Conservation (phyloP, 2,329 filamentous ascomycete genomes). For the Atkinsonella hypoxylon region DNA sequence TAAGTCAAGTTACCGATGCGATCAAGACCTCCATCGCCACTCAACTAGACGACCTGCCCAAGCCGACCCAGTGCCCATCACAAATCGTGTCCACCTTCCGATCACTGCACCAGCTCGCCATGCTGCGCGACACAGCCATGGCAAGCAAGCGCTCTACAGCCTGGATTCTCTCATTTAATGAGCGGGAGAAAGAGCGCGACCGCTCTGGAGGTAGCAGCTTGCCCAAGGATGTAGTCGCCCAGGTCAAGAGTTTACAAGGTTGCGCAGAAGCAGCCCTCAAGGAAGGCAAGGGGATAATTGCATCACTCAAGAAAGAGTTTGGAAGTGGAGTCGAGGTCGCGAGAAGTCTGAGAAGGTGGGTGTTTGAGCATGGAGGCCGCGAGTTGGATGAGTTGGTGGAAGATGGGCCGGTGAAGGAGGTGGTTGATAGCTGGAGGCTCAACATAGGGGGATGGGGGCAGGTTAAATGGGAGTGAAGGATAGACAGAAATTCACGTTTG, state of each 20-base stretch:
- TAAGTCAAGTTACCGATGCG: constrained; percentile 17
- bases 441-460: constrained; percentile 23
- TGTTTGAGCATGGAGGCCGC: constrained; percentile 14
- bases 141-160: constrained; percentile 20
- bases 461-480: constrained; percentile 20
- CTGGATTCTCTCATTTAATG: constrained; percentile 25
- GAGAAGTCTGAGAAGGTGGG: constrained; percentile 15
- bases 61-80: constrained; percentile 7
- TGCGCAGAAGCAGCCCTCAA: constrained; percentile 19
- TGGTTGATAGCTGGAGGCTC: constrained; percentile 22
- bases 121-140: constrained; percentile 26
- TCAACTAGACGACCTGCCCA: constrained; percentile 11
- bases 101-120: constrained; percentile 24
- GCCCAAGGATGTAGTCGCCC: constrained; percentile 23
- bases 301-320: constrained; percentile 19
- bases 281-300: constrained; percentile 20
- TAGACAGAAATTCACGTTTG: too few species aligned
- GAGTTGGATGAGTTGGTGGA: constrained; percentile 15
- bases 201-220: constrained; percentile 26
- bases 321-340: constrained; percentile 15
- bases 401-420: constrained; percentile 13
- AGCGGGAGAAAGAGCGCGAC: constrained; percentile 28
- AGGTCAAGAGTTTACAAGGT: constrained; percentile 21
- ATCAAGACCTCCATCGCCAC: constrained; percentile 16
- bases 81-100: constrained; percentile 15